A percentile compares a stretch with the other conserved stretches of the same genome.
Evolutionary conservation across 2,329 filamentous ascomycete genomes (phyloP).

Genomic region (Macrophomina tecta): DNA sequence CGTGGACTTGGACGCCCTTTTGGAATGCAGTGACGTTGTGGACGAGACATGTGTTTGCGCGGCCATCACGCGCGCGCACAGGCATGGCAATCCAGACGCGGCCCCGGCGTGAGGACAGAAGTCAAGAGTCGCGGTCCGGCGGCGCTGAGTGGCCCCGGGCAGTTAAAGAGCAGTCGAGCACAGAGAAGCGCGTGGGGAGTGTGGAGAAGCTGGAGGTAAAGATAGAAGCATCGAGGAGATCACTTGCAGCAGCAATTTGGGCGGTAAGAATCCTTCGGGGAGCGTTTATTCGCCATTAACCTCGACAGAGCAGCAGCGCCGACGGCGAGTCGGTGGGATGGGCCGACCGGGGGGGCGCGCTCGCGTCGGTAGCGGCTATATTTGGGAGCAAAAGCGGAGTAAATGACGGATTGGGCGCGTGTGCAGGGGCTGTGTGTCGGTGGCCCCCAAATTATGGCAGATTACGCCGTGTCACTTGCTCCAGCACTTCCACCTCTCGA

Average conservation of each 20-base stretch:
- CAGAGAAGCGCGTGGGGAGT: background rate
- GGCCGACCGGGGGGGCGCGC: background rate
- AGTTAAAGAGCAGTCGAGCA: background rate
- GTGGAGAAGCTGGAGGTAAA: background rate
- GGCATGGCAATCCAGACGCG: background rate
- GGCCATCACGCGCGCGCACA: background rate
- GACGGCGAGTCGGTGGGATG: constrained; percentile 4
- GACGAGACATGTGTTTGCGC: constrained; percentile 5
- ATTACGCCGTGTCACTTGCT: constrained; percentile 5
- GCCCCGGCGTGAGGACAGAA: background rate
- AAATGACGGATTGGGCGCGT: constrained; percentile 6
- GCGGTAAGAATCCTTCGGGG: constrained; percentile 25
- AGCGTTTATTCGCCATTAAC: constrained; percentile 25
- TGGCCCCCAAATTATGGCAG: constrained; percentile 19
- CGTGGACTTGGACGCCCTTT: background rate
- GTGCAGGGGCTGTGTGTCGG: background rate
- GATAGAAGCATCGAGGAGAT: constrained; percentile 1
- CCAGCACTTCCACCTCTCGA: background rate
- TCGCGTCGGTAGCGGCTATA: constrained; percentile 1
- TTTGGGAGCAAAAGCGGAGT: constrained; percentile 19
- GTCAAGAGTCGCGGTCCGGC: background rate
- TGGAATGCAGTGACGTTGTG: background rate
- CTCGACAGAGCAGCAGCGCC: background rate
- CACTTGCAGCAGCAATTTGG: constrained; percentile 15
- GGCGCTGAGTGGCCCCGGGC: constrained; percentile 7